phyloP scores from a whole-genome alignment of 768 basidiomycete genomes.

The Tricholomella constricta region DNA sequence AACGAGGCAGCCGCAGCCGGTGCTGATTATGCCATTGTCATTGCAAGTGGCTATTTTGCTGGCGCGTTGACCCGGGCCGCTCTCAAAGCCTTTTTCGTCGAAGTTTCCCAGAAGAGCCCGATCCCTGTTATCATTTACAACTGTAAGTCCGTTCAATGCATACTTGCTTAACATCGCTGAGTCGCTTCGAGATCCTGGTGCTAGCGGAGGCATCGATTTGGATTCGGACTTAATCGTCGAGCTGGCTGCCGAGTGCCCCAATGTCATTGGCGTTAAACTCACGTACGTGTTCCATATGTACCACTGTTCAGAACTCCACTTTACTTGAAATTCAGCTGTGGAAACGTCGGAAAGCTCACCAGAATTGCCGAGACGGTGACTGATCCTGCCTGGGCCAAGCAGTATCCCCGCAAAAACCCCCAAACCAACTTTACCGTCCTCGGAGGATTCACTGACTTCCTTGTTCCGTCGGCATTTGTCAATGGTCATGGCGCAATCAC shows the following conservation, averaged over 20 bases:
- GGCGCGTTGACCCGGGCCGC: conserved; percentile 72
- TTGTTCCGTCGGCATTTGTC: conserved; percentile 70
- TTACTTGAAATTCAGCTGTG: conserved; percentile 55
- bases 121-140: conserved; percentile 91
- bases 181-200: conserved; percentile 67
- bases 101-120: conserved; percentile 77
- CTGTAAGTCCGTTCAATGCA: conserved; percentile 49
- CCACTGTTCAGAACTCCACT: neutral
- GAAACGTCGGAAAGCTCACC: conserved; percentile 89
- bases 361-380: conserved; percentile 75
- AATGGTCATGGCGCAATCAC: conserved; percentile 89
- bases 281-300: conserved; percentile 55
- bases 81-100: conserved; percentile 76
- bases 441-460: conserved; percentile 84
- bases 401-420: conserved; percentile 68
- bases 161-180: conserved; percentile 9
- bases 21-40: conserved; percentile 86
- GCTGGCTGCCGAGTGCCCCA: conserved; percentile 73
- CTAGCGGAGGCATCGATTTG: conserved; percentile 86
- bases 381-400: conserved; percentile 50
- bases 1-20: conserved; percentile 81
- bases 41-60: conserved; percentile 86
- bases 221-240: conserved; percentile 87
- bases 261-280: conserved; percentile 85
- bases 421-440: conserved; percentile 79